Base-by-base conservation (phyloP, 2,329 filamentous ascomycete genomes). In the Calycina herbarum region DNA sequence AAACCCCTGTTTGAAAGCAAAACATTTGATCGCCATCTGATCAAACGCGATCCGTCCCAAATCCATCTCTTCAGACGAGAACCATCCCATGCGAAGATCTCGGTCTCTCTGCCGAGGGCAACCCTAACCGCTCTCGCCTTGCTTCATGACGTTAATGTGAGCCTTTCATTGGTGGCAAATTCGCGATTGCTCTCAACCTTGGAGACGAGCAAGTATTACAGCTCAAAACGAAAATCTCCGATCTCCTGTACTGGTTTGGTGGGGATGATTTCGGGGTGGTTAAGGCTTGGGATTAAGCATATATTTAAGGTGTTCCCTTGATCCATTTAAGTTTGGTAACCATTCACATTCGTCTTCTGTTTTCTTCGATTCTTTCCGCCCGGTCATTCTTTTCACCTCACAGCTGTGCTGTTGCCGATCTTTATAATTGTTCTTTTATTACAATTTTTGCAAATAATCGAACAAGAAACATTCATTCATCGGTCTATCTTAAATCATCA, bases 321-420 rank as follows among this genome's bases (percentile, higher is more conserved):
- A 11, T 11, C 8, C 35, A 38, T 17, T 40, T 29, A 35, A n/a
- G 35, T 40, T 54, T 64, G 56, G 66, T 45, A 65, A 56, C n/a
- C 10, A 54, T 51, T 58, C 61, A 54, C 61, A 63, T 65, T 66
- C 45, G n/a, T 51, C n/a, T 51, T 24, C 13, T 51, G 8, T 20
- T 24, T 27, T 51, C 45, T 51, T 51, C 42, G 20, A 57, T 24
- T 66, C 56, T 67, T 66, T 66, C 61, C 59, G 24, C n/a, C 42
- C 51, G 29, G 60, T 59, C 63, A 57, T 63, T 65, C 57, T 54
- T 57, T 48, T 27, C 60, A 24, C 29, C 38, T 62, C 57, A 57
- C 24, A 51, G 54, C 38, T 45, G 62, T 48, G 62, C 57, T 64
- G 62, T 59, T 60, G 57, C 62, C 40, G 31, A 51, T 54, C 56